phyloP scores from a whole-genome alignment of 306 rosid species.

The Arachis hypogaea region DNA sequence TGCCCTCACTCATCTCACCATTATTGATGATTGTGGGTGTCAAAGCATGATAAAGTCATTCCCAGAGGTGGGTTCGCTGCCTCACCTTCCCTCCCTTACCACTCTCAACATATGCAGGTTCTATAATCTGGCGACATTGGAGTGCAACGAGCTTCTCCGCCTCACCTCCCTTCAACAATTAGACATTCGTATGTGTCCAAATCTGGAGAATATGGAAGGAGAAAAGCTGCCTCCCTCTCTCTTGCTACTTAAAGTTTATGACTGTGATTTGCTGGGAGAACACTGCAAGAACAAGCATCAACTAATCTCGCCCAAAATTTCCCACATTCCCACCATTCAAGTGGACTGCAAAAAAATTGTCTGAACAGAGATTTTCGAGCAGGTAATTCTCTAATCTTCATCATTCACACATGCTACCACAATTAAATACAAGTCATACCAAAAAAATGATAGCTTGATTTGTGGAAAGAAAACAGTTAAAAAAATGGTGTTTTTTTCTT shows the following conservation, averaged over 20 bases:
- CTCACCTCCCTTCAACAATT: conserved; percentile 19
- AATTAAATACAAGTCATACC: too few species aligned
- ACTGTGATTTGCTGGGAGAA: neutral
- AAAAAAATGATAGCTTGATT: too few species aligned
- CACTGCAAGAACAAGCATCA: neutral
- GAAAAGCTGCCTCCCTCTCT: conserved; percentile 24
- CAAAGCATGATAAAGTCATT: neutral
- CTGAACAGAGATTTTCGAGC: too few species aligned
- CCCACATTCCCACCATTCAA: neutral
- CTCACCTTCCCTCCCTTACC: neutral
- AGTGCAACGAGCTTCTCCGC: neutral
- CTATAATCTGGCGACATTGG: neutral
- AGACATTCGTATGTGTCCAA: too few species aligned
- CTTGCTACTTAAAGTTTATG: neutral
- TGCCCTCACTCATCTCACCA: too few species aligned
- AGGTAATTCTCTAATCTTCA: too few species aligned
- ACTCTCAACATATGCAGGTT: neutral
- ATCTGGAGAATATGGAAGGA: neutral
- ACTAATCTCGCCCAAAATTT: conserved; percentile 12
- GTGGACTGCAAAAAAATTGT: neutral
- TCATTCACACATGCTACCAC: too few species aligned
- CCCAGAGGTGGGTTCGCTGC: neutral
- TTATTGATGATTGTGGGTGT: neutral
- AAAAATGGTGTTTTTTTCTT: too few species aligned
- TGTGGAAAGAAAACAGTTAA: too few species aligned